These are phyloP conservation scores for Apium graveolens DNA, from an alignment of 129 eudicot species.

Conservation along the genomic window DNA sequence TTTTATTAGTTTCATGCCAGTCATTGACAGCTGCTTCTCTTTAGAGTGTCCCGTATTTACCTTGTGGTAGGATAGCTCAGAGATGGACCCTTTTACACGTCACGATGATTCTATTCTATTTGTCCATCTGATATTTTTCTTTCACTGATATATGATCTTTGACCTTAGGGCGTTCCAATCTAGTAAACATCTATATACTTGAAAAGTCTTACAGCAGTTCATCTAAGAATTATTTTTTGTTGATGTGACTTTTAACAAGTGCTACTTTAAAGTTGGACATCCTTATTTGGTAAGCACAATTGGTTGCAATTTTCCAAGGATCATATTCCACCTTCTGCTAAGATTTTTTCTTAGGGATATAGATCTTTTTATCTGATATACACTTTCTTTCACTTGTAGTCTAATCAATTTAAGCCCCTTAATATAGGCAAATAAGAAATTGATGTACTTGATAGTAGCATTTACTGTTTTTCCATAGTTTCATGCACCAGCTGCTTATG, in stretches of 20 bases:
- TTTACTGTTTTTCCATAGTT: neutral
- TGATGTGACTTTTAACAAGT: neutral
- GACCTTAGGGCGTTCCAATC: neutral
- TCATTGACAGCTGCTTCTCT: too few relatives aligned
- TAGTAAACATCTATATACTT: neutral
- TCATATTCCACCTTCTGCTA: neutral
- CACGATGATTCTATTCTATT: too few relatives aligned
- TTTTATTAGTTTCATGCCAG: too few relatives aligned
- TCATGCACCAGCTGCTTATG: neutral
- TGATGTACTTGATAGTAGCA: neutral
- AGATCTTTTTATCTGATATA: neutral
- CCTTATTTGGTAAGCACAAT: neutral
- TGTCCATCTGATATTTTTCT: neutral
- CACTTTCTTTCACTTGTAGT: neutral
- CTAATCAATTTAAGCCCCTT: neutral
- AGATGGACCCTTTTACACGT: too few relatives aligned
- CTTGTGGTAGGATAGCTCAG: too few relatives aligned
- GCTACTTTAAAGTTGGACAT: neutral
- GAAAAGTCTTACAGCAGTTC: neutral
- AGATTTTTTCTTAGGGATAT: neutral
- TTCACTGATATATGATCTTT: neutral
- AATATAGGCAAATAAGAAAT: neutral
- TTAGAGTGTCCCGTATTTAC: too few relatives aligned
- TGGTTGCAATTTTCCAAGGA: neutral
- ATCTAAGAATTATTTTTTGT: too few relatives aligned